Percentiles rank a stretch among this genome's conserved stretches.
These are phyloP conservation scores for Xylaria polymorpha DNA, from an alignment of 2,329 filamentous ascomycete genomes.

Conservation along the genomic window DNA sequence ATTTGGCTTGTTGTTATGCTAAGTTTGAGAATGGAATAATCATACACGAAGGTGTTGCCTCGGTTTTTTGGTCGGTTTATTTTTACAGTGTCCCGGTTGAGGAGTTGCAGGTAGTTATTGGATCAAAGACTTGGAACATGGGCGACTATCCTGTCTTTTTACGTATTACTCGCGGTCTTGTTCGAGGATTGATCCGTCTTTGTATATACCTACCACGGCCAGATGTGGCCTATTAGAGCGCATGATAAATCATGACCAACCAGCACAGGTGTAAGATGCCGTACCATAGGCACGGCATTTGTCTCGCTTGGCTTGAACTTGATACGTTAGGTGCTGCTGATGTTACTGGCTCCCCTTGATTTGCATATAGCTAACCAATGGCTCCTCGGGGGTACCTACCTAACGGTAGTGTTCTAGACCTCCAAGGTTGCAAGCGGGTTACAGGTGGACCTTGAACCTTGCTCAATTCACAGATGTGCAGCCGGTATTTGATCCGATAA, in stretches of 20 bases:
- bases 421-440: background rate
- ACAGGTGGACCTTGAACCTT: background rate
- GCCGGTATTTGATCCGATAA: conserved; percentile 76
- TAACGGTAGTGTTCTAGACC: background rate
- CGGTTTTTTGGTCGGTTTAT: background rate
- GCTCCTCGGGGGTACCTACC: background rate
- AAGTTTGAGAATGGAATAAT: conserved; percentile 52
- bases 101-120: conserved; percentile 32
- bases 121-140: conserved; percentile 15
- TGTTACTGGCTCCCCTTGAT: background rate
- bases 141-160: conserved; percentile 3
- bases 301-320: background rate
- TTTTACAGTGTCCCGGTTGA: conserved; percentile 13
- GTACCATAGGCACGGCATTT: conserved; percentile 5
- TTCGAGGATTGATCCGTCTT: background rate
- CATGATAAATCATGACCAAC: conserved; percentile 9
- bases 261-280: conserved; percentile 1
- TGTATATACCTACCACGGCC: conserved; percentile 7
- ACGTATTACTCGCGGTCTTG: conserved; percentile 1
- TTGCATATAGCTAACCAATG: background rate
- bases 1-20: conserved; percentile 65
- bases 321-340: background rate
- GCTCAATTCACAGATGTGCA: conserved; percentile 46
- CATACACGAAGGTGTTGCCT: conserved; percentile 8
- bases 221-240: background rate